Evolutionary conservation across 2,329 filamentous ascomycete genomes (phyloP), one percentile per base, ranked within the genome.

Genomic region (Dothiorella sarmentorum): DNA sequence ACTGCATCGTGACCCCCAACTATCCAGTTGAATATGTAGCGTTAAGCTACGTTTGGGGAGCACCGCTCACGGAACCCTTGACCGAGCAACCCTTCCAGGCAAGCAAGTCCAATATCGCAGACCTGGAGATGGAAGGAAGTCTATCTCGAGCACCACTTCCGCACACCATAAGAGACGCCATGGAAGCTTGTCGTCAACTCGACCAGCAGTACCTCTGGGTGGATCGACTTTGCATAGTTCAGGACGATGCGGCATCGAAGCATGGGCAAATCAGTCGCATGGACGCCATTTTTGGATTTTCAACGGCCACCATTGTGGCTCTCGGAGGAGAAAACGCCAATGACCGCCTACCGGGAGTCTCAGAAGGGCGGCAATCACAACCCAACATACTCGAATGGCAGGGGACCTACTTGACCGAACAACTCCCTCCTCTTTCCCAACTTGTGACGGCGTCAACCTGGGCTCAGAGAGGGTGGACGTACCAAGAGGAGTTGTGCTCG

Each of bases 171-270:
- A 17, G 24, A 13, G 60, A 62, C 17, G 57, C 60, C 6, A 61
- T 61, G 33, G 7, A 6, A 7, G 58, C 51, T 2, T 51, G 40
- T 18, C 15, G 18, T 2, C 7, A 7, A 13, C 58, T 61, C 13
- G 51, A 49, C 11, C 22, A 49, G 13, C 4, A 22, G 17, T 61
- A 61, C 42, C 60, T 60, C 29, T 61, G 60, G 60, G 60, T 60
- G 10, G 60, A 61, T 26, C 45, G 40, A 10, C 29, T 56, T 3
- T 61, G 58, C 45, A 61, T 60, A 10, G 26, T 56, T n/a, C 60
- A 61, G 31, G 31, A 60, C 13, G 24, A 27, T 13, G 15, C 10
- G 2, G 2, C 7, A 7, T 2, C 44, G 3, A 47, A 33, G 7
- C 44, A 31, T 13, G 13, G 3, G 10, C 44, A 47, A 13, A 31